Evolutionary conservation across 2,329 filamentous ascomycete genomes (phyloP), one percentile per base, ranked within the genome.

Genomic region (Phyllosticta citriasiana): DNA sequence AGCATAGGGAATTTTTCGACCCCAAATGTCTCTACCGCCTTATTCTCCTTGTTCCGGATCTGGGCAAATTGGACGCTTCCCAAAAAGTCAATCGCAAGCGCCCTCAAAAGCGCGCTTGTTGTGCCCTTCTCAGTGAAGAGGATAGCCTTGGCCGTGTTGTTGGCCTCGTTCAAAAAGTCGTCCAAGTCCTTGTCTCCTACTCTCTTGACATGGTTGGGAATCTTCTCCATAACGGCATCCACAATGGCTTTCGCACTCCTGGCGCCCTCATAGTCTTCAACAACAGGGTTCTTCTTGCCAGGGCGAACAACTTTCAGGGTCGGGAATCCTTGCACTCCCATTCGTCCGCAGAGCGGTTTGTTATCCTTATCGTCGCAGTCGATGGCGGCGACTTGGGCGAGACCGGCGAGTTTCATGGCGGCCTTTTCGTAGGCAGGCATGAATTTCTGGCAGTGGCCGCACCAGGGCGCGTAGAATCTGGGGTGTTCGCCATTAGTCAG

Each of bases 401-500:
- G 82, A 14, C 94, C 94, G n/a, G 88, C 84, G 62, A 99, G 87
- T 68, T 86, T 91, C 69, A 88, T 88, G 67, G 94, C 94, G 1
- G 87, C 92, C 76, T 96, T 96, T 75, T 97, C 93, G 77, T 94
- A 99, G 53, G 90, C 89, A 2, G 92, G 93, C 77, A 97, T 92
- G 70, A 99, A 87, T 77, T 88, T 97, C 77, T 96, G 84, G 79
- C 94, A 99, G 77, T 97, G 94, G 52, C 93, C 94, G 70, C 94
- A 97, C 93, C 93, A 97, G 25, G 93, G 93, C 8, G 93, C 93
- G 71, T 96, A 97, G 82, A 97, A 97, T 77, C 92, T 90, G 72
- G n/a, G 51, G 53, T 85, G 40, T 54, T 24, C 27, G 27, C 9
- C 27, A 30, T 30, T 30, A 30, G 27, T 30, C 27, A 53, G 55